Base-by-base conservation (phyloP, 495 filamentous ascomycete genomes). In the Astrothelium macrocarpum region DNA sequence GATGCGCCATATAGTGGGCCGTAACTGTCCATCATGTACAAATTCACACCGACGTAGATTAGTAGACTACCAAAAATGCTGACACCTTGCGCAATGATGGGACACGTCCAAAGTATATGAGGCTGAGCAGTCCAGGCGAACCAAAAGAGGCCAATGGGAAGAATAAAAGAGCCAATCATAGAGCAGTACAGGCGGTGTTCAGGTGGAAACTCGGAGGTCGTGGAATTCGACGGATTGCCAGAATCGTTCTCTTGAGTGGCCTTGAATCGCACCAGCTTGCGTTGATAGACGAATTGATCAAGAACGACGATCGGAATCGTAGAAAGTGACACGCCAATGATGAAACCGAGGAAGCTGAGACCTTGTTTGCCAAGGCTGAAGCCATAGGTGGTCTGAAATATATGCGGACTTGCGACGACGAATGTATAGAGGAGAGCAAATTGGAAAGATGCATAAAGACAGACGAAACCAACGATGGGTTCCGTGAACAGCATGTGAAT, bases 21-120 rank as follows among this genome's bases (percentile, higher is more conserved):
- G 62, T 88, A 89, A 0, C 79, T 76, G 62, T 90, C 86, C 26
- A 82, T 74, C 3, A 85, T 73, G 66, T 87, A 89, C 16, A 70
- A 36, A 28, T 70, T 67, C 0, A 42, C 53, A 1, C 65, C 61
- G 1, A 60, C 62, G 34, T 70, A 70, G 31, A 70, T 66, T 10
- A 65, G 23, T 5, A 65, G 36, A 32, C 61, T 65, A 7, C 63
- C 46, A 14, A 62, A 32, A 34, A 59, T 63, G 10, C 60, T 25
- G 10, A 81, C 66, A 14, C 74, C 69, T 0, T 79, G 79, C 14
- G 79, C 83, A 20, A 84, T 70, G 63, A 82, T 79, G 0, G 79
- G 79, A 61, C 81, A 70, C 61, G 82, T 80, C 79, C 79, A 82
- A 61, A 80, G 79, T 26, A 82, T 69, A 1, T 58, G 53, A 0